Evolutionary conservation across 179 eudicot species (phyloP).

Genomic region (Spinacia oleracea): DNA sequence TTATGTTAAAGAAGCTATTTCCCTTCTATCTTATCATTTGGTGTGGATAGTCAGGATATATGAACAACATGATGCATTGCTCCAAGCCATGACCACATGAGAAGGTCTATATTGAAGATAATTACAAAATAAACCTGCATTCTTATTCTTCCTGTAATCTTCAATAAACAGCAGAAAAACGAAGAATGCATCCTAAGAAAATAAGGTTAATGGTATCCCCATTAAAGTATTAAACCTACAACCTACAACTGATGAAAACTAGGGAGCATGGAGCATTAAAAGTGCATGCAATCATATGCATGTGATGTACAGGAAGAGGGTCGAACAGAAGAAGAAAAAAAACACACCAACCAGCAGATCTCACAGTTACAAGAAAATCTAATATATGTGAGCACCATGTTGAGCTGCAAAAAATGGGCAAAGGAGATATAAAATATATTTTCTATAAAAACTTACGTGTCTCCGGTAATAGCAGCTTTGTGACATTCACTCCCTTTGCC

Average conservation of each 20-base stretch:
- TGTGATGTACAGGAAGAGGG: background rate
- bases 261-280: background rate
- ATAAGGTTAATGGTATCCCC: background rate
- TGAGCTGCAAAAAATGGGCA: background rate
- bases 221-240: no score
- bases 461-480: conserved; percentile 96
- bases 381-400: background rate
- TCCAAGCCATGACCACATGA: background rate
- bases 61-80: background rate
- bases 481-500: conserved; percentile 98
- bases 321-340: background rate
- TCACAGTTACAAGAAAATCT: background rate
- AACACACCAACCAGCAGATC: background rate
- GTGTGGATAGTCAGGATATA: no score
- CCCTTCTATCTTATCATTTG: no score
- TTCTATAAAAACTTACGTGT: conserved; percentile 72
- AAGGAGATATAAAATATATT: background rate
- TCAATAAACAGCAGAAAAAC: background rate
- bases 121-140: background rate
- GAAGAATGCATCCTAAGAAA: background rate
- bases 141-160: background rate
- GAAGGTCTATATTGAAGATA: background rate
- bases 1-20: no score
- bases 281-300: background rate
- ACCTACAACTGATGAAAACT: background rate